Evolutionary conservation across 805 yeast species (phyloP).

Genomic region (Saccharomycopsis oosterbeekiorum): DNA sequence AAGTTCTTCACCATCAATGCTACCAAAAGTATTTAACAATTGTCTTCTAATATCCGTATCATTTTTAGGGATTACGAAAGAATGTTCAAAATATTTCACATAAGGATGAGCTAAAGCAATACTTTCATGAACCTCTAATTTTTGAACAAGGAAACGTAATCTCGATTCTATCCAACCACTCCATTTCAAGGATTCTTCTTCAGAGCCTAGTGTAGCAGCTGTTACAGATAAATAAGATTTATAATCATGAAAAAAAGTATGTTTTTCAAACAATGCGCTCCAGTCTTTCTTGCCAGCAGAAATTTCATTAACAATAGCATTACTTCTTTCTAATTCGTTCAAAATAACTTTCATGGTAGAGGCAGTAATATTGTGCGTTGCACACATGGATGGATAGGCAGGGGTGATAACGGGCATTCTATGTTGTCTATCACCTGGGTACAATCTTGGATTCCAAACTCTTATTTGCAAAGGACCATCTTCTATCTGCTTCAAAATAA

Average conservation of each 20-base stretch:
- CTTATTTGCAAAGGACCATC: constrained; percentile 95
- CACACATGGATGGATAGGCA: constrained; percentile 98
- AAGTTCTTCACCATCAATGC: constrained; percentile 41
- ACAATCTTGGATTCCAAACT: constrained; percentile 92
- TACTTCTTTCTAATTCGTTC: constrained; percentile 72
- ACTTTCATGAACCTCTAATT: constrained; percentile 69
- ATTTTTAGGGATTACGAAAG: constrained; percentile 32
- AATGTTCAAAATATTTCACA: constrained; percentile 60
- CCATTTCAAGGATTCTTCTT: constrained; percentile 85
- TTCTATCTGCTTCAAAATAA: constrained; percentile 81
- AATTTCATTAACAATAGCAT: constrained; percentile 60
- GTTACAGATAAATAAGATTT: constrained; percentile 79
- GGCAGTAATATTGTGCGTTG: constrained; percentile 88
- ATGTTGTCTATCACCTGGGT: constrained; percentile 82
- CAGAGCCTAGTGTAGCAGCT: constrained; percentile 61
- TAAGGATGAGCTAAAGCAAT: constrained; percentile 84
- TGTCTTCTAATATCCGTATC: constrained; percentile 46
- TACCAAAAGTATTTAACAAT: constrained; percentile 55
- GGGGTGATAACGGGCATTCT: constrained; percentile 98
- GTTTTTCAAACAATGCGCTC: constrained; percentile 68
- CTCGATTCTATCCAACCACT: constrained; percentile 89
- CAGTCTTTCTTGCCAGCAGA: constrained; percentile 53
- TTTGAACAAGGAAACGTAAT: constrained; percentile 69
- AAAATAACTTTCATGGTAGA: constrained; percentile 80
- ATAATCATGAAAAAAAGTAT: constrained; percentile 73